Evolutionary conservation across 169 alveolate species (phyloP).

Genomic region (Perkinsus olseni): DNA sequence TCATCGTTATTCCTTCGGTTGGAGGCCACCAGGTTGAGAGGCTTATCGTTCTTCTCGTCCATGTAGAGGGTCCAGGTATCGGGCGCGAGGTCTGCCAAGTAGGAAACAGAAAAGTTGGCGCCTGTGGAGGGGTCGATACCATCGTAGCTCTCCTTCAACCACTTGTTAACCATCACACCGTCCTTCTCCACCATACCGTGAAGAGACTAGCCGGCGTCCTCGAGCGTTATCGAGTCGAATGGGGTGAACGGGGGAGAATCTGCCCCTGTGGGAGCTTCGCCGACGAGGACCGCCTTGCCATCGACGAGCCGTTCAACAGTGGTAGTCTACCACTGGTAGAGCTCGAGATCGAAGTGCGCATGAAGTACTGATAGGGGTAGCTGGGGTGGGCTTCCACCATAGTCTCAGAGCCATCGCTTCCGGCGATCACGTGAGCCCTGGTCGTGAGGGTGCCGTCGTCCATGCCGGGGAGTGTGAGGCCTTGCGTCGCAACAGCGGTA

Average conservation of each 20-base stretch:
- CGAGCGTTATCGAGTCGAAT: not conserved
- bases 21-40: not conserved
- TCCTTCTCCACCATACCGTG: not conserved
- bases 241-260: not conserved
- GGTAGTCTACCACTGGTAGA: too few relatives aligned
- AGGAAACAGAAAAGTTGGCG: not conserved
- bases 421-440: not conserved
- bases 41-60: not conserved
- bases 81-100: not conserved
- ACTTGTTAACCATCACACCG: not conserved
- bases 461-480: not conserved
- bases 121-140: not conserved
- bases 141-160: not conserved
- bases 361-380: not conserved
- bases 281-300: not conserved
- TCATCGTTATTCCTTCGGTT: not conserved
- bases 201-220: not conserved
- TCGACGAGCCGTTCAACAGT: not conserved
- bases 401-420: not conserved
- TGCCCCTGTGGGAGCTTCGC: not conserved
- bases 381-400: not conserved
- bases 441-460: not conserved
- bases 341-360: not conserved
- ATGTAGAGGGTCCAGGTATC: not conserved
- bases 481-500: not conserved